phyloP scores from a whole-genome alignment of 805 yeast genomes.

The Myxozyma sirexii region DNA sequence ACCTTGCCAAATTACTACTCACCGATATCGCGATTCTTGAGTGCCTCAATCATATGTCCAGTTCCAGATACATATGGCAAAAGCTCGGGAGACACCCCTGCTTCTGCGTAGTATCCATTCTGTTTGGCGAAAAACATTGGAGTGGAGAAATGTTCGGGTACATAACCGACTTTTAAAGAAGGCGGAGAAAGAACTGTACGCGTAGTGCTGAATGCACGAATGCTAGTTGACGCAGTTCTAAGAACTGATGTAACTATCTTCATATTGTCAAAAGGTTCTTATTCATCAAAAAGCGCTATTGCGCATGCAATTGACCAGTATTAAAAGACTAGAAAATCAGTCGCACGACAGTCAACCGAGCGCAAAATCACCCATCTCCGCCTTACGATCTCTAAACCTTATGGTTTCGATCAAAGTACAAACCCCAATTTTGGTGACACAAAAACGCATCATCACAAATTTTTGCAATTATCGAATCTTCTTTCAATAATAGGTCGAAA shows the following conservation, averaged over 20 bases:
- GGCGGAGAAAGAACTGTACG: background rate
- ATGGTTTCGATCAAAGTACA: background rate
- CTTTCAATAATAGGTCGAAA: background rate
- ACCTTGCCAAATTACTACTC: background rate
- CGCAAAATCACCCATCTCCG: too few species aligned
- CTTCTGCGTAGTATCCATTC: slow-evolving; percentile 56
- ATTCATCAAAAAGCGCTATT: background rate
- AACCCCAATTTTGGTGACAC: background rate
- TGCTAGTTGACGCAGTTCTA: too few species aligned
- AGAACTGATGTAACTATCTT: background rate
- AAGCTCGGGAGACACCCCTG: slow-evolving; percentile 57
- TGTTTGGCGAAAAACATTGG: slow-evolving; percentile 73
- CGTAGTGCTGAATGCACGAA: slow-evolving; percentile 7
- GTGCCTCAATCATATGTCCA: slow-evolving; percentile 78
- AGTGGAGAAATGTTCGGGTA: slow-evolving; percentile 91
- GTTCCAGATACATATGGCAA: slow-evolving; percentile 83
- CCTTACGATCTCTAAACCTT: background rate
- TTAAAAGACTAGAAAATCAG: too few species aligned
- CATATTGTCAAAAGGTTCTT: background rate
- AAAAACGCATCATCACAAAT: background rate
- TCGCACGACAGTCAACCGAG: too few species aligned
- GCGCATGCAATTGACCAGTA: too few species aligned
- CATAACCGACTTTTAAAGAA: slow-evolving; percentile 61
- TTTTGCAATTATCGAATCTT: background rate
- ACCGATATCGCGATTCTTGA: slow-evolving; percentile 63